Percentiles rank a stretch among this genome's conserved stretches.
phyloP scores from a whole-genome alignment of 257 asterid genomes.

The Primulina eburnea region DNA sequence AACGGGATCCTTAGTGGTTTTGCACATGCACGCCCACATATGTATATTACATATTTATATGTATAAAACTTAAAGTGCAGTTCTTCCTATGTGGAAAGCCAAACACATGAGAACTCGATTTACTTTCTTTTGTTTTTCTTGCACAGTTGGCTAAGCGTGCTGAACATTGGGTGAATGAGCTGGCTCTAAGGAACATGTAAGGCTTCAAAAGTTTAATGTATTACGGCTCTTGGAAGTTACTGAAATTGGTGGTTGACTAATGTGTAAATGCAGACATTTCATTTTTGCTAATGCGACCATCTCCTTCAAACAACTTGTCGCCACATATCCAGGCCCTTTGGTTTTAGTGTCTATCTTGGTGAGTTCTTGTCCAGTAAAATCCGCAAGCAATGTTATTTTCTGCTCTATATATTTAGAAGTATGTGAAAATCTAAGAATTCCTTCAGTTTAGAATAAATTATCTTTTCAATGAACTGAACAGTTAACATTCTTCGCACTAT shows the following conservation, averaged over 20 bases:
- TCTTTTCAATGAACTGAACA: slow-evolving; percentile 18
- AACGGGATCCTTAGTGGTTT: slow-evolving; percentile 15
- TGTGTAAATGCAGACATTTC: slow-evolving; percentile 69
- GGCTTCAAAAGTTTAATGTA: slow-evolving; percentile 28
- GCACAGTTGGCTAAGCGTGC: slow-evolving; percentile 86
- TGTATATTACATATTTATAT: slow-evolving; percentile 6
- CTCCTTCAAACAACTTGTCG: slow-evolving; percentile 68
- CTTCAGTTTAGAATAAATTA: slow-evolving; percentile 7
- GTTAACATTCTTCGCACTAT: slow-evolving; percentile 18
- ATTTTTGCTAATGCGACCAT: slow-evolving; percentile 70
- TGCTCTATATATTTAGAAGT: slow-evolving; percentile 3
- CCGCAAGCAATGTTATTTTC: slow-evolving; percentile 2
- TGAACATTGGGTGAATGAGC: slow-evolving; percentile 66
- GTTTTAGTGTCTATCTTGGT: slow-evolving; percentile 81
- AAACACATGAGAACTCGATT: slow-evolving; percentile 21
- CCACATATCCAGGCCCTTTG: slow-evolving; percentile 88
- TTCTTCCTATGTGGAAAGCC: slow-evolving; percentile 19
- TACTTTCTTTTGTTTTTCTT: slow-evolving; percentile 20
- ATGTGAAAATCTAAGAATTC: slow-evolving; percentile 7
- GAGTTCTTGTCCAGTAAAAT: slow-evolving; percentile 32
- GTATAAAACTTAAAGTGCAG: slow-evolving; percentile 2
- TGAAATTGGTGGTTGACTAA: slow-evolving; percentile 24
- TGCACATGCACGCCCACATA: no score
- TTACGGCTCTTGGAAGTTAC: slow-evolving; percentile 25
- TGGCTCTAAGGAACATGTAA: slow-evolving; percentile 74